Percentiles rank a stretch among this genome's conserved stretches.
Conservation (phyloP, 1,284 basidiomycete genomes). For the Trichosporon coremiiforme region DNA sequence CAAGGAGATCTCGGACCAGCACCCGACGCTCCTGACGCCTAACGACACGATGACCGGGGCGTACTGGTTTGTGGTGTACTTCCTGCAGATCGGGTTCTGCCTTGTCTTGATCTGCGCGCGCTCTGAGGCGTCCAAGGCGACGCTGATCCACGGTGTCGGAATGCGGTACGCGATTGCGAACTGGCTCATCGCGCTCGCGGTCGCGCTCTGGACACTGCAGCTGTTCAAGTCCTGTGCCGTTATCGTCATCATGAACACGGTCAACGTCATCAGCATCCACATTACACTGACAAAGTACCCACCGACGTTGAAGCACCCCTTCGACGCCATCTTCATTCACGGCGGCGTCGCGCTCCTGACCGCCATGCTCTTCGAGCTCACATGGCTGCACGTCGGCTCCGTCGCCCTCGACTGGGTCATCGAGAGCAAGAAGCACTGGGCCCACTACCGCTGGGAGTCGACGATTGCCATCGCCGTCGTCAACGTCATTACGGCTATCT, state of each 20-base stretch:
- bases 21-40: constrained; percentile 74
- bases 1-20: constrained; percentile 61
- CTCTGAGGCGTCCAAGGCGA: constrained; percentile 79
- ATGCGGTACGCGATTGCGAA: constrained; percentile 76
- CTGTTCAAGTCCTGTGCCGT: constrained; percentile 53
- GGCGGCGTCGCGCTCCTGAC: constrained; percentile 59
- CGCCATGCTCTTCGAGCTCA: constrained; percentile 58
- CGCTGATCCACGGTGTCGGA: constrained; percentile 74
- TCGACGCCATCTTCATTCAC: constrained; percentile 60
- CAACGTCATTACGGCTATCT: constrained; percentile 49
- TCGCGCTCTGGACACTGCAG: constrained; percentile 66
- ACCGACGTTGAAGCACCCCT: constrained; percentile 52
- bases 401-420: constrained; percentile 58
- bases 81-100: constrained; percentile 71
- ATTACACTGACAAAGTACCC: constrained; percentile 51
- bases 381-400: constrained; percentile 59
- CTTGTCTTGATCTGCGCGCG: constrained; percentile 69
- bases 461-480: constrained; percentile 43
- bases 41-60: constrained; percentile 65
- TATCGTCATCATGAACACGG: constrained; percentile 49
- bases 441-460: constrained; percentile 50
- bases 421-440: constrained; percentile 36
- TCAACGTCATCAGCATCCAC: constrained; percentile 54
- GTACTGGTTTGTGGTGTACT: constrained; percentile 63
- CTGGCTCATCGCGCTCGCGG: constrained; percentile 79